These are phyloP conservation scores for Phytophthora pini DNA, from an alignment of 352 stramenopile species.

Conservation along the genomic window DNA sequence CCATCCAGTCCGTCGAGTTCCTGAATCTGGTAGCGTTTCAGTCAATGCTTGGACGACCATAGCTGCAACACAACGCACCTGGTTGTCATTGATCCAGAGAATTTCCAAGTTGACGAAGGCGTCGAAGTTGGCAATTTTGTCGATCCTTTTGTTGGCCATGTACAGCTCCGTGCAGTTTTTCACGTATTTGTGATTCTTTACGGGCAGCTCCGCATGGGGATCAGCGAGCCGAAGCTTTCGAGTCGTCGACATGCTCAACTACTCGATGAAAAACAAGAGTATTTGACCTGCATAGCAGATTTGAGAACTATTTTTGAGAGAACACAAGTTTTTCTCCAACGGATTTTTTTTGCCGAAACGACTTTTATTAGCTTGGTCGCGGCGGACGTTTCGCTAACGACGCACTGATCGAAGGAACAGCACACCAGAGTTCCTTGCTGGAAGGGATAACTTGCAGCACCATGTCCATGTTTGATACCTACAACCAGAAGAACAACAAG, in stretches of 20 bases:
- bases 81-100: constrained; percentile 91
- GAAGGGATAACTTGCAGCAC: not conserved
- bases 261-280: not conserved
- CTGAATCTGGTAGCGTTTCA: constrained; percentile 45
- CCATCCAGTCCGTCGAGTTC: constrained; percentile 71
- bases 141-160: constrained; percentile 78
- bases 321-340: constrained; percentile 2
- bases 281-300: not conserved
- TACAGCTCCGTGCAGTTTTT: constrained; percentile 91
- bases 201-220: constrained; percentile 78
- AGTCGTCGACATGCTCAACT: constrained; percentile 16
- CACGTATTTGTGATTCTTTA: constrained; percentile 92
- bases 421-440: not conserved
- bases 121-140: constrained; percentile 85
- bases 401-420: constrained; percentile 8
- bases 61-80: constrained; percentile 35
- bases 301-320: constrained; percentile 29
- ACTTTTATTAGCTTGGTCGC: constrained; percentile 21
- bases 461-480: constrained; percentile 54
- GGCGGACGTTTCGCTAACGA: not conserved
- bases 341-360: constrained; percentile 7
- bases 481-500: constrained; percentile 88
- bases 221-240: constrained; percentile 56
- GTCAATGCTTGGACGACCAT: not conserved
- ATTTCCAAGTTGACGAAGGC: constrained; percentile 90